Evolutionary conservation across 2,329 filamentous ascomycete species (phyloP).

Genomic region (Aspergillus tanneri): DNA sequence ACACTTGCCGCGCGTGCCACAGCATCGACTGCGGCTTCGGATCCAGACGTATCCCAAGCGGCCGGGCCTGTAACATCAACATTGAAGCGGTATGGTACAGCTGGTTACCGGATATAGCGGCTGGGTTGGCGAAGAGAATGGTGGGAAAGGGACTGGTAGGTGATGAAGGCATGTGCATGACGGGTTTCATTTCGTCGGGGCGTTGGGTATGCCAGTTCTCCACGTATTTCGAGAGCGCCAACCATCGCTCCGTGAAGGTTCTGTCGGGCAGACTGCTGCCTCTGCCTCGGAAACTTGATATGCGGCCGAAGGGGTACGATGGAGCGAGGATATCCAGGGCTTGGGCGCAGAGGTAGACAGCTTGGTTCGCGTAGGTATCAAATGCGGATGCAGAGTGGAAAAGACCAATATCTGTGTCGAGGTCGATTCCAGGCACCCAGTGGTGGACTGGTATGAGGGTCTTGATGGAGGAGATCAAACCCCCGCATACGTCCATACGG

Average conservation of each 20-base stretch:
- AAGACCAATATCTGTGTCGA: too few species aligned
- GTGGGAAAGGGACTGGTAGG: neutral
- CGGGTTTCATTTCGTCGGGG: too few species aligned
- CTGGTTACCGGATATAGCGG: slow-evolving; percentile 39
- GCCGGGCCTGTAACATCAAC: slow-evolving; percentile 33
- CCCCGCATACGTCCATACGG: slow-evolving; percentile 56
- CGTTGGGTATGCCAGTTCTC: too few species aligned
- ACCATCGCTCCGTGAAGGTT: too few species aligned
- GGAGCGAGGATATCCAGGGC: slow-evolving; percentile 40
- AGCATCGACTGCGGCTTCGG: slow-evolving; percentile 34
- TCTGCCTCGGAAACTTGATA: neutral
- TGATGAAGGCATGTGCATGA: slow-evolving; percentile 4
- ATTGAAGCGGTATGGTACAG: slow-evolving; percentile 34
- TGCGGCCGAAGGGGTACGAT: neutral
- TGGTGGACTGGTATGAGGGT: slow-evolving; percentile 51
- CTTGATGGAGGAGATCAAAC: slow-evolving; percentile 52
- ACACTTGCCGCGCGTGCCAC: slow-evolving; percentile 51
- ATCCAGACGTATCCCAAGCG: too few species aligned
- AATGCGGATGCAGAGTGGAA: slow-evolving; percentile 37
- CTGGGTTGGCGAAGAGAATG: too few species aligned
- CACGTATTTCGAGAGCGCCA: too few species aligned
- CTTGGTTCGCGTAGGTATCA: slow-evolving; percentile 53
- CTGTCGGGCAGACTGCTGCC: neutral
- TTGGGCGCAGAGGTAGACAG: slow-evolving; percentile 51
- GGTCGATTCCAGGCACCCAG: too few species aligned